Conservation (phyloP, 1,284 basidiomycete species). For the Volvariella volvacea region DNA sequence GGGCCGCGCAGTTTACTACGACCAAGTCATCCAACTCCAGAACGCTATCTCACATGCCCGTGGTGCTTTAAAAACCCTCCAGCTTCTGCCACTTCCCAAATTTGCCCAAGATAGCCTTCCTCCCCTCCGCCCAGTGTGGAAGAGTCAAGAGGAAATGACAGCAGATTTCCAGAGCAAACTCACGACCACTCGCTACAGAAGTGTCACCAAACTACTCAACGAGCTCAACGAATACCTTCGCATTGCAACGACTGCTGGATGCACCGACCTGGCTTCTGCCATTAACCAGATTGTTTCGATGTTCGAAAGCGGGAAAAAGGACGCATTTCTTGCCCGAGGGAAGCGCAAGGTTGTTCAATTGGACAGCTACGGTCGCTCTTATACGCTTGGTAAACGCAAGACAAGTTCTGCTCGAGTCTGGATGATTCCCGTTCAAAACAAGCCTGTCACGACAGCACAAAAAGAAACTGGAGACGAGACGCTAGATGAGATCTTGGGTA, state of each 20-base stretch:
- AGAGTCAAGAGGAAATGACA: constrained; percentile 53
- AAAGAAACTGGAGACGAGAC: constrained; percentile 13
- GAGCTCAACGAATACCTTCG: constrained; percentile 69
- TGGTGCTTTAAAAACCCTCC: constrained; percentile 52
- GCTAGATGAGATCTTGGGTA: constrained; percentile 13
- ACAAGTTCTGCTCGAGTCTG: constrained; percentile 86
- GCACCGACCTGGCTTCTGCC: constrained; percentile 46
- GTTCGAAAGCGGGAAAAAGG: constrained; percentile 63
- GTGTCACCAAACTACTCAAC: constrained; percentile 58
- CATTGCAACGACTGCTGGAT: constrained; percentile 62
- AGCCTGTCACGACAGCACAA: constrained; percentile 8
- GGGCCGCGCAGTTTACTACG: constrained; percentile 74
- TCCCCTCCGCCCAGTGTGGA: constrained; percentile 62
- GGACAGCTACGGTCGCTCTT: constrained; percentile 75
- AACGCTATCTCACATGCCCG: constrained; percentile 55
- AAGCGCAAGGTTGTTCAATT: constrained; percentile 51
- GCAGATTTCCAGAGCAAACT: constrained; percentile 53
- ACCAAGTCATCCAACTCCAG: constrained; percentile 67
- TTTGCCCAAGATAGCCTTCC: constrained; percentile 61
- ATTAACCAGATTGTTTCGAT: constrained; percentile 51
- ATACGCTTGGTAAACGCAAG: constrained; percentile 81
- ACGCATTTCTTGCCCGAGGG: constrained; percentile 44
- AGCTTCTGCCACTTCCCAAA: constrained; percentile 73
- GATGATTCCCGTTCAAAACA: constrained; percentile 72
- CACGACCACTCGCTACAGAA: constrained; percentile 69